Evolutionary conservation across 345 rosid genomes (phyloP), one percentile per base, ranked within the genome.

Genomic region (Boechera stricta): DNA sequence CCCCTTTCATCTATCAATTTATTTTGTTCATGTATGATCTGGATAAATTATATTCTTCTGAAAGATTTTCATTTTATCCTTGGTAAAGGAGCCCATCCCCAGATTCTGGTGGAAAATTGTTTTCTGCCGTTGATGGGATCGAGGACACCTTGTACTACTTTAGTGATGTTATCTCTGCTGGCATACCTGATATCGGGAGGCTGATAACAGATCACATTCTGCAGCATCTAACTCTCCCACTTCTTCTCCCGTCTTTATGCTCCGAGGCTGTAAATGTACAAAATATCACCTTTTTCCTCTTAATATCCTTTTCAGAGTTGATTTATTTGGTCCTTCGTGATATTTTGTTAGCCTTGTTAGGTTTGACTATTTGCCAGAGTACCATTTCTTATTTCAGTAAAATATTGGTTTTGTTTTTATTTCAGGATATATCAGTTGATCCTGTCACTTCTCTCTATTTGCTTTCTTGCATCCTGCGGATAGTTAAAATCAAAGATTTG

Each of bases 401-500:
- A 67, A 64, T 76, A 68, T 76, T 73, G 64, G 51, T 33, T 77
- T 48, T 61, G 78, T 69, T 75, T 56, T 77, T 64, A 63, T 70
- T 81, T 72, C 89, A 96, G 99, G 97, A 83, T 55, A 72, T 70
- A 49, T 82, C 83, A 72, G 70, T 90, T 48, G 89, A 89, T 76
- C 86, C 98, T 33, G 75, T 86, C 81, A 91, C 97, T 76, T 91
- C 96, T 58, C 84, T 96, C 71, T 93, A 93, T 82, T 82, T 93
- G 74, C 91, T 96, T 75, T 96, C 95, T 68, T 91, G 97, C 94
- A 96, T 96, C 84, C 80, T 96, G 82, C 92, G 88, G 82, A 87
- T 96, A 63, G 92, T 96, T 71, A 93, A 96, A 84, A 96, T 91
- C 82, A 96, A 89, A 86, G 98, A 96, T 83, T 79, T 96, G 98